These are phyloP conservation scores for Clathrus columnatus DNA, from an alignment of 768 basidiomycete genomes.

Conservation along the genomic window DNA sequence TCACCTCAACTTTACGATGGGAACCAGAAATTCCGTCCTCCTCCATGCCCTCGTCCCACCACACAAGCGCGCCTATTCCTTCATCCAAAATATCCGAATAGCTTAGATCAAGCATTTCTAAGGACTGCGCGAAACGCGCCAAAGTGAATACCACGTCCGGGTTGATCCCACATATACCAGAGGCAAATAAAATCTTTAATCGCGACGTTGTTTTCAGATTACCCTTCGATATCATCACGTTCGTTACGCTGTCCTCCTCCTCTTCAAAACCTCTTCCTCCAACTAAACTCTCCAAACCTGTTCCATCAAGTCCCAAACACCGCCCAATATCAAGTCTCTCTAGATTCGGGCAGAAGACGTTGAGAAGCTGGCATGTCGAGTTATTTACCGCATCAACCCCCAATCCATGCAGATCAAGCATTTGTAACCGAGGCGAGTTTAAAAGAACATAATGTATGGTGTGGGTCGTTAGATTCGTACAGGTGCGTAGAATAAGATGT, in stretches of 20 bases:
- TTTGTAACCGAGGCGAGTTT: conserved; percentile 50
- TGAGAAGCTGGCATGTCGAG: conserved; percentile 63
- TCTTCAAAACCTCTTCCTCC: conserved; percentile 24
- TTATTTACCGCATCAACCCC: conserved; percentile 53
- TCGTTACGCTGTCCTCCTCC: conserved; percentile 13
- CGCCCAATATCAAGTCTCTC: conserved; percentile 58
- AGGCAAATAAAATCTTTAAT: conserved; percentile 59
- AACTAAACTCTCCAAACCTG: conserved; percentile 44
- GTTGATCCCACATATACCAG: conserved; percentile 52
- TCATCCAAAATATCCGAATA: conserved; percentile 70
- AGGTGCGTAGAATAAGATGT: conserved; percentile 63
- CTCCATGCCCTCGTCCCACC: conserved; percentile 18
- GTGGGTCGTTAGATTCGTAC: conserved; percentile 51
- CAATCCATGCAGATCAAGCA: conserved; percentile 60
- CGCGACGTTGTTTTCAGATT: background rate
- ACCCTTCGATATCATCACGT: background rate
- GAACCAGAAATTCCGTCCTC: conserved; percentile 18
- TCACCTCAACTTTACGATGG: conserved; percentile 38
- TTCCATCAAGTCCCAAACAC: conserved; percentile 59
- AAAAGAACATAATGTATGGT: conserved; percentile 64
- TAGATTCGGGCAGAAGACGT: conserved; percentile 47
- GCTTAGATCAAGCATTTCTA: conserved; percentile 77
- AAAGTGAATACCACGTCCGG: conserved; percentile 57
- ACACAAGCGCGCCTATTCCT: conserved; percentile 64
- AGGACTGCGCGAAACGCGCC: conserved; percentile 57